A percentile compares a stretch with the other conserved stretches of the same genome.
phyloP scores from a whole-genome alignment of 805 yeast species.

The Naumovozyma dairenensis region DNA sequence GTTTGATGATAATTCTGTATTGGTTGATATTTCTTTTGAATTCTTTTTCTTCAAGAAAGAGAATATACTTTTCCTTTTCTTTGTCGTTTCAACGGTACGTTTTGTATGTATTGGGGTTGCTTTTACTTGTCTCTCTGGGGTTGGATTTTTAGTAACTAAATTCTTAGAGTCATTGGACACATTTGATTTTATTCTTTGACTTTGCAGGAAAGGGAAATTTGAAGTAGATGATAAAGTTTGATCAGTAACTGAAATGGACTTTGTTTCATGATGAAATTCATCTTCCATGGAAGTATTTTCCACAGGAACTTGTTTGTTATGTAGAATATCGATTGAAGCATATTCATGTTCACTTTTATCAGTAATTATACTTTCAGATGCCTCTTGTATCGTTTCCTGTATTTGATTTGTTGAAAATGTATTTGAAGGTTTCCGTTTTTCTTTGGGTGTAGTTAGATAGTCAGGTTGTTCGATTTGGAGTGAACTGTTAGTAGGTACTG shows the following conservation, averaged over 20 bases:
- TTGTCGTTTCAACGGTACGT: slow-evolving; percentile 2
- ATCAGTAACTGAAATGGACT: too few species aligned
- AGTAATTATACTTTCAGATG: background rate
- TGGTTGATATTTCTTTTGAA: slow-evolving; percentile 5
- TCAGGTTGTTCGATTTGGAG: slow-evolving; percentile 21
- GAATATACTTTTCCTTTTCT: slow-evolving; percentile 21
- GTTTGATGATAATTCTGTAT: slow-evolving; percentile 10
- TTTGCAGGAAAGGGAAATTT: too few species aligned
- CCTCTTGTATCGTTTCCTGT: background rate
- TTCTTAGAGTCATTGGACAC: too few species aligned
- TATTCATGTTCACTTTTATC: too few species aligned
- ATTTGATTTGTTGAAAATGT: background rate
- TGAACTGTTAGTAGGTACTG: slow-evolving; percentile 1
- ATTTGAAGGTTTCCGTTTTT: slow-evolving; percentile 4
- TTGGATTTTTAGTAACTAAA: too few species aligned
- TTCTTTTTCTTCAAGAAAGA: slow-evolving; percentile 23
- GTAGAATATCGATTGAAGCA: too few species aligned
- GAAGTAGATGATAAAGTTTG: too few species aligned
- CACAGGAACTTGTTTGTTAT: too few species aligned
- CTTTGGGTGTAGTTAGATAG: slow-evolving; percentile 22
- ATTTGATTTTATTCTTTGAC: too few species aligned
- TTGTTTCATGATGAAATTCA: too few species aligned
- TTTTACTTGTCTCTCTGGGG: slow-evolving; percentile 1
- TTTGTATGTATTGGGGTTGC: slow-evolving; percentile 1
- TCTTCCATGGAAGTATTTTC: too few species aligned